These are phyloP conservation scores for Rhizopogon vinicolor DNA, from an alignment of 768 basidiomycete species.

Conservation along the genomic window DNA sequence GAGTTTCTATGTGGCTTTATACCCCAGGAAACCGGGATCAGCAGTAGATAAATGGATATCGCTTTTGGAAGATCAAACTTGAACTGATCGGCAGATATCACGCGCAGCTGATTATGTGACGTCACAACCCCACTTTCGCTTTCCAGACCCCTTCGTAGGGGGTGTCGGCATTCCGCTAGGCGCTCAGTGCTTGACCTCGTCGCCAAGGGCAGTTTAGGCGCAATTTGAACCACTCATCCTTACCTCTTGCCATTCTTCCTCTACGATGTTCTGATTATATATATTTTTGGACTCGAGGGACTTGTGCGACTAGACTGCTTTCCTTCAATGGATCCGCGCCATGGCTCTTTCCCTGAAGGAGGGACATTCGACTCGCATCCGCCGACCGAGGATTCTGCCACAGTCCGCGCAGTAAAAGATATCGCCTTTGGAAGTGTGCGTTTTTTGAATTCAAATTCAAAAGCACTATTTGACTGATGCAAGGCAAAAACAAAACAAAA, in stretches of 20 bases:
- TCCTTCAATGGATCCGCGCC: constrained; percentile 9
- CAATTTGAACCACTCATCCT: neutral
- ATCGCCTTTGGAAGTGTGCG: constrained; percentile 47
- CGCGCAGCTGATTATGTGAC: constrained; percentile 16
- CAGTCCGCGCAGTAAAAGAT: constrained; percentile 34
- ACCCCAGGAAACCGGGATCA: neutral
- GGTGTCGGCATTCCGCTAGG: no score
- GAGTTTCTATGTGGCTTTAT: constrained; percentile 4
- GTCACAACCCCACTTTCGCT: constrained; percentile 10
- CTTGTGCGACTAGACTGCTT: neutral
- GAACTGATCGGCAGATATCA: neutral
- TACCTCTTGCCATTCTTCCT: neutral
- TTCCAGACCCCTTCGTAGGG: no score
- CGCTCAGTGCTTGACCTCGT: no score
- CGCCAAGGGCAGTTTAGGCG: no score
- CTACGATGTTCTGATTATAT: neutral
- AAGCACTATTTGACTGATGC: neutral
- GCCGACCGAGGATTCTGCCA: neutral
- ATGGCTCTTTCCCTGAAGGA: constrained; percentile 9
- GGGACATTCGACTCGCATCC: neutral
- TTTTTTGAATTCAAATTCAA: constrained; percentile 1
- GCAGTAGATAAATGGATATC: no score
- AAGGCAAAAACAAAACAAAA: neutral
- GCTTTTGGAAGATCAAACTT: neutral
- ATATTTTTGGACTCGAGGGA: neutral